Evolutionary conservation across 352 stramenopile genomes (phyloP), one percentile per base, ranked within the genome.

Genomic region (Pythium brassicae): DNA sequence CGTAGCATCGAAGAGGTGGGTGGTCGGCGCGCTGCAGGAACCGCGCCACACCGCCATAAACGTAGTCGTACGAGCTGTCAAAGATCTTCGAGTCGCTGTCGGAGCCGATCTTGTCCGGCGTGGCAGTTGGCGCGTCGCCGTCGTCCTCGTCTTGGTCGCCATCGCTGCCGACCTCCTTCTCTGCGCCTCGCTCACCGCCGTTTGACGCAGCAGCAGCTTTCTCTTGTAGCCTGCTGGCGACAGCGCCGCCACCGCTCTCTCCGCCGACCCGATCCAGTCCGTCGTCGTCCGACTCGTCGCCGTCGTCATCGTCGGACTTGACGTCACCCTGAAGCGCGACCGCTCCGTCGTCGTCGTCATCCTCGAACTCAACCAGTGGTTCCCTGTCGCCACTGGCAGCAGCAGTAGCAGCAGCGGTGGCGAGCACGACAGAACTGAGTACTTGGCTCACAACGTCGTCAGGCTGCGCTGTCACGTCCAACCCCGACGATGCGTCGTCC

Each of bases 1-100:
- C 87, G 49, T 78, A 89, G 25, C 74, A 83, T 3, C 61, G 68
- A 1, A 85, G 53, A 2, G 83, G 83, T 40, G 79, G 72, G 25
- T 85, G 83, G 51, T 92, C 83, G 12, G 87, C 74, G 15, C 69
- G 70, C 23, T 72, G 70, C 17, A 92, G 54, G 50, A 90, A 89
- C 0, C 80, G 76, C 53, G 79, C 68, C 20, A 90, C 72, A 20
- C 65, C 65, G 14, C 76, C 78, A 46, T 83, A 90, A 0, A 80
- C 54, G 22, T 72, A 74, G 55, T 87, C 80, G 4, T 29, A 61
- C 0, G 79, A 89, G 0, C 66, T 71, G 51, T 86, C 79, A 14
- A 83, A 55, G 3, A 72, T 65, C 34, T 69, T 54, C 45, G 48
- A 50, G 26, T 71, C 32, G n/a, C 44, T 47, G 27, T 47, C 58